Evolutionary conservation across 345 rosid species (phyloP), one percentile per base, ranked within the genome.

Genomic region (Ricinus communis): DNA sequence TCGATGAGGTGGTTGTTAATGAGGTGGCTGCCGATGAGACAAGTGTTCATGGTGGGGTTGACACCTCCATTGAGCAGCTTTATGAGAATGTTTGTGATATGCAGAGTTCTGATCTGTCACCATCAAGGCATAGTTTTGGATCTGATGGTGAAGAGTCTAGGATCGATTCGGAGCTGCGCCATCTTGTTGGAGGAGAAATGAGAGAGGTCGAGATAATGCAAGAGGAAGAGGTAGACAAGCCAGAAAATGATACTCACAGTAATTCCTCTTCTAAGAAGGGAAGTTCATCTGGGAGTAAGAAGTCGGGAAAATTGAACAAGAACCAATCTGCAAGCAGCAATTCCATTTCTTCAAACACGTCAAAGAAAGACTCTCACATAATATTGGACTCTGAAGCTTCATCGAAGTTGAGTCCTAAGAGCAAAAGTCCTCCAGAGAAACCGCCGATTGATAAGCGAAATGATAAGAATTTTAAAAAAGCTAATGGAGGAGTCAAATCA

Each of bases 221-320:
- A 65, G 81, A 77, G 74, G 81, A 71, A 60, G 65, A 65, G 51
- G 71, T 87, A 73, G 81, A 73, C 18, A 88, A 88, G 68, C 86
- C 85, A 0, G 86, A 60, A 36, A 77, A 74, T 53, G 85, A 74
- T 68, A 62, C 51, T 72, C 75, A 15, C 25, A 80, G 88, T 62
- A 70, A 53, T 61, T 69, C 90, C 52, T 80, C 90, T 51, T 71
- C 82, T 31, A 79, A 71, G 76, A 85, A 77, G 67, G 85, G 72
- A 73, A 76, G 79, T 73, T 71, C 83, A 43, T 70, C 85, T 61
- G 75, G 41, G 24, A 70, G 80, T 59, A 85, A 85, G 79, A 83
- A 81, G 80, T 76, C 91, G 0, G 87, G 73, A 59, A 81, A 72
- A 74, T 62, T 82, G 72, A 82, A 77, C 28, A 85, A 81, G 64